Evolutionary conservation across 805 yeast species (phyloP).

Genomic region (Candida nonsorbophila): DNA sequence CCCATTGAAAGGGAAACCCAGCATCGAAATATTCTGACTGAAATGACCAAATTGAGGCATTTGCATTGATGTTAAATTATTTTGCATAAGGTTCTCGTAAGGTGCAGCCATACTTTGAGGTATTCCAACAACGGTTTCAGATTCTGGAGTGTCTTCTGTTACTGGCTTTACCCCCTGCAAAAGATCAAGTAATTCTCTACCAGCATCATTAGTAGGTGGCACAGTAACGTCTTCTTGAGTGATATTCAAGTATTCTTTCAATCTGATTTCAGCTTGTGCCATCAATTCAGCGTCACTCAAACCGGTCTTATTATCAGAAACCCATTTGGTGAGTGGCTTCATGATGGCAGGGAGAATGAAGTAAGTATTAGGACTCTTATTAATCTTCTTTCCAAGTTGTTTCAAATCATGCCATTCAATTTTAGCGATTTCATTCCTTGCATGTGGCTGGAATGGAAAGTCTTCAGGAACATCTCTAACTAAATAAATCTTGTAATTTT

Average conservation of each 20-base stretch:
- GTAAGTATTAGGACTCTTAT: constrained; percentile 31
- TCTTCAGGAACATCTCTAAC: constrained; percentile 75
- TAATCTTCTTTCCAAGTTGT: constrained; percentile 32
- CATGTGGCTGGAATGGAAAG: constrained; percentile 70
- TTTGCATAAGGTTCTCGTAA: constrained; percentile 9
- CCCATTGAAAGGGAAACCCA: not conserved
- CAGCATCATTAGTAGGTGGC: constrained; percentile 51
- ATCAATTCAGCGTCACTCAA: constrained; percentile 56
- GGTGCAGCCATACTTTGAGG: constrained; percentile 14
- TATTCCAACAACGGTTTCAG: constrained; percentile 6
- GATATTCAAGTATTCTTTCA: constrained; percentile 62
- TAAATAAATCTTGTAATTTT: constrained; percentile 79
- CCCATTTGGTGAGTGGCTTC: constrained; percentile 51
- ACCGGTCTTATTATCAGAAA: constrained; percentile 42
- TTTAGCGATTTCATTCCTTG: constrained; percentile 80
- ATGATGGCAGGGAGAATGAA: constrained; percentile 46
- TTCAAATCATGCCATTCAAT: constrained; percentile 74
- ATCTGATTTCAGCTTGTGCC: constrained; percentile 56
- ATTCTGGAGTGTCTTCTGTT: constrained; percentile 2
- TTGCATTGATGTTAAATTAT: too few relatives aligned
- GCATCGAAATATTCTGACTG: constrained; percentile 3
- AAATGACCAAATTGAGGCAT: too few relatives aligned
- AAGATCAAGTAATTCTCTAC: constrained; percentile 68
- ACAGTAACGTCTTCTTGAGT: not conserved
- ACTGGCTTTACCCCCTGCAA: constrained; percentile 34